Base-by-base conservation (phyloP, 495 filamentous ascomycete genomes). In the Annulohypoxylon maeteangense region DNA sequence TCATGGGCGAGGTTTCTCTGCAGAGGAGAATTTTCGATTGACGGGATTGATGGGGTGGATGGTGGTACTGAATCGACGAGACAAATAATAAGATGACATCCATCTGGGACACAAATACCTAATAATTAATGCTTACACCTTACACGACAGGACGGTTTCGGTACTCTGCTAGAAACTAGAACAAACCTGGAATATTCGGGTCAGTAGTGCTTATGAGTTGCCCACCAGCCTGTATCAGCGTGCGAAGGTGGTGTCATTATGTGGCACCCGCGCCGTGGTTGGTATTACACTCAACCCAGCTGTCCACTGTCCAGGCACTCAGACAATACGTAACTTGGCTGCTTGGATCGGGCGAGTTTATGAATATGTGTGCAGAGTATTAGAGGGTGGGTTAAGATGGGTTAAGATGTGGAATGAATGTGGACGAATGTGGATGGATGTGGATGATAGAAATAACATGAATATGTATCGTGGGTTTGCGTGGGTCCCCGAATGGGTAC, bases 111-210 rank as follows among this genome's bases (percentile, higher is more conserved):
- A 38, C 40, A 32, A 14, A 14, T 57, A 31, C 14, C 22, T 40
- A 18, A 56, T 51, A 31, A 22, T 55, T n/a, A 47, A 55, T 40
- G 61, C 40, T 18, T 57, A 32, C 36, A 53, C 59, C 47, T 40
- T 74, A 65, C 71, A 74, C 71, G 27, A 54, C 67, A 74, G 62
- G 56, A 67, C 67, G 67, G 62, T 70, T 71, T 74, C 67, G 71
- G 71, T 74, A 71, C 71, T 67, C 63, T 70, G 45, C 66, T 74
- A 65, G 58, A 66, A 74, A 29, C 66, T 74, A 65, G 58, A 69
- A 74, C 34, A 51, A 59, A 51, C 58, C 51, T 64, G 67, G 66
- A 70, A 67, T 60, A 57, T 67, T 61, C 59, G 44, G 61, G 42
- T 36, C 31, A 34, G 61, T 73, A 68, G 70, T 71, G 66, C 67